Percentiles rank a stretch among this genome's conserved stretches.
Conservation (phyloP, 768 basidiomycete genomes). For the Udeniomyces megalosporus region DNA sequence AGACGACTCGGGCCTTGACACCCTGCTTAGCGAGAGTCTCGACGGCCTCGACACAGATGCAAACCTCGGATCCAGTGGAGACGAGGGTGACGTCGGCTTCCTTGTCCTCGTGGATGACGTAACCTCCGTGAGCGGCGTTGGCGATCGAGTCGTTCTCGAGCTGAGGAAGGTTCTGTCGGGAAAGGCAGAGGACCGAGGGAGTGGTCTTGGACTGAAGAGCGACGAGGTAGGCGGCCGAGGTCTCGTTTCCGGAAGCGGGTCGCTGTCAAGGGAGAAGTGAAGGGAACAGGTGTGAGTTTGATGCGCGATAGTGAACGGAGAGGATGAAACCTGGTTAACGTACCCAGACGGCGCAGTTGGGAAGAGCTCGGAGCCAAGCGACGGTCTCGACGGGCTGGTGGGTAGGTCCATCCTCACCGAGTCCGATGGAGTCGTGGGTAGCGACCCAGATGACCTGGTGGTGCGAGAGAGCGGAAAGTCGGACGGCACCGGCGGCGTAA, state of each 20-base stretch:
- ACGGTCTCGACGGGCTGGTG: slow-evolving; percentile 89
- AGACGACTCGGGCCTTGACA: slow-evolving; percentile 65
- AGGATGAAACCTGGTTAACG: slow-evolving; percentile 19
- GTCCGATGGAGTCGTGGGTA: slow-evolving; percentile 52
- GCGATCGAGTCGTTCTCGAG: slow-evolving; percentile 76
- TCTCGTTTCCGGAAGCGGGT: slow-evolving; percentile 90
- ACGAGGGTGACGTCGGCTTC: slow-evolving; percentile 78
- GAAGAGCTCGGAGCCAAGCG: slow-evolving; percentile 68
- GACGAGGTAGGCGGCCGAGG: slow-evolving; percentile 75
- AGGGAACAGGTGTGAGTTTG: neutral
- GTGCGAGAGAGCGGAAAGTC: slow-evolving; percentile 71
- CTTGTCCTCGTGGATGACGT: slow-evolving; percentile 66
- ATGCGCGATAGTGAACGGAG: too few species aligned
- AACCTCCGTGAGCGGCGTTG: slow-evolving; percentile 66
- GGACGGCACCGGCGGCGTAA: slow-evolving; percentile 81
- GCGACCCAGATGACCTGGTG: slow-evolving; percentile 92
- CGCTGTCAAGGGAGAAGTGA: slow-evolving; percentile 41
- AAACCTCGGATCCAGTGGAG: slow-evolving; percentile 74
- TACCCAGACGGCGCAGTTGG: slow-evolving; percentile 64
- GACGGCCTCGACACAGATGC: slow-evolving; percentile 74
- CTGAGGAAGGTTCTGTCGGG: slow-evolving; percentile 84
- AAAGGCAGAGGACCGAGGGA: slow-evolving; percentile 54
- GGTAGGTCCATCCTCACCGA: slow-evolving; percentile 86
- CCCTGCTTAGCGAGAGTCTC: slow-evolving; percentile 59
- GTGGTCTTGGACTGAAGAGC: slow-evolving; percentile 58